These are phyloP conservation scores for Metschnikowia kunwiensis DNA, from an alignment of 805 yeast species.

Conservation along the genomic window DNA sequence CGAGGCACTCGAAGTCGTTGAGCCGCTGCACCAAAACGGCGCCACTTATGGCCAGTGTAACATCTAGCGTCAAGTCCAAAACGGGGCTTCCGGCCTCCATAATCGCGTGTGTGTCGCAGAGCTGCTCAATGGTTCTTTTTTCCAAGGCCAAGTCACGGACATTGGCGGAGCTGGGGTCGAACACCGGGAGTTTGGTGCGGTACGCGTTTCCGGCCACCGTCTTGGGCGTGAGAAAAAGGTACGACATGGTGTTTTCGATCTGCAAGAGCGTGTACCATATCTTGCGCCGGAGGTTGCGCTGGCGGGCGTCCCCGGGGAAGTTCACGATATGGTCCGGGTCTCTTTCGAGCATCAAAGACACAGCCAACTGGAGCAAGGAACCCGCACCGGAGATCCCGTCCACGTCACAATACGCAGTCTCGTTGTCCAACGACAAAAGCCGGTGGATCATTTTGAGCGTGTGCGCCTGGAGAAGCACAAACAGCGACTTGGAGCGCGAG, in stretches of 20 bases:
- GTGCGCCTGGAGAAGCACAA: conserved; percentile 20
- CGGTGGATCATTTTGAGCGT: conserved; percentile 14
- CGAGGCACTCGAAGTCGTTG: conserved; percentile 11
- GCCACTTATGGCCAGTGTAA: conserved; percentile 6
- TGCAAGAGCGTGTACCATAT: conserved; percentile 17
- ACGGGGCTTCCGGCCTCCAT: conserved; percentile 10
- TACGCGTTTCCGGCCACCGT: conserved; percentile 4
- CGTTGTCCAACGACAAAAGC: conserved; percentile 18
- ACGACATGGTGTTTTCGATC: conserved; percentile 13
- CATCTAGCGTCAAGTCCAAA: conserved; percentile 11
- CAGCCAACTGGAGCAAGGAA: conserved; percentile 14
- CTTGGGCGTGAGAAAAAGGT: conserved; percentile 14
- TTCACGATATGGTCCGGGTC: conserved; percentile 15
- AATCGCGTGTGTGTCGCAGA: conserved; percentile 5
- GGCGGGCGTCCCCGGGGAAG: conserved; percentile 10
- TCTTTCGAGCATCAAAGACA: conserved; percentile 13
- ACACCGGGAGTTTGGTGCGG: conserved; percentile 14
- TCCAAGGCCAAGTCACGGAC: conserved; percentile 12
- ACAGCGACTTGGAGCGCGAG: conserved; percentile 9
- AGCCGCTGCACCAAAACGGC: conserved; percentile 9
- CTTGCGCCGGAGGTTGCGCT: conserved; percentile 16
- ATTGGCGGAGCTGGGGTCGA: conserved; percentile 10
- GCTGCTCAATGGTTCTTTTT: conserved; percentile 3
- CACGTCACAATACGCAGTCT: conserved; percentile 9
- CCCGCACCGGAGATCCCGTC: conserved; percentile 11